Conservation (phyloP, 805 yeast genomes). For the Danielia oregonensis region DNA sequence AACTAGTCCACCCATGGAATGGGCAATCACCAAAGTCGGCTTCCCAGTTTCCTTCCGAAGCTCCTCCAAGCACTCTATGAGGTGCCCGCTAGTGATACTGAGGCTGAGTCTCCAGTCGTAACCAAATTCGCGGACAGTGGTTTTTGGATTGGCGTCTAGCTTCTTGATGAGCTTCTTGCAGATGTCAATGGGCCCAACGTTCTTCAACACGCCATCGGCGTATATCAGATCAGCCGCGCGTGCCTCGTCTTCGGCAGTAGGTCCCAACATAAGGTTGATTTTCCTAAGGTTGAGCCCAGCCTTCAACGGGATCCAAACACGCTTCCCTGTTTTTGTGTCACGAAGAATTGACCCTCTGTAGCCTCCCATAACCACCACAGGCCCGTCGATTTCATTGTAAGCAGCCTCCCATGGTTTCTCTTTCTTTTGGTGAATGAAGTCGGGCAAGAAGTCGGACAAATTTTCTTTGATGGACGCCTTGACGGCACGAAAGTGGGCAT, state of each 20-base stretch:
- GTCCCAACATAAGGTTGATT: constrained; percentile 70
- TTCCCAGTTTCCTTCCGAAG: constrained; percentile 48
- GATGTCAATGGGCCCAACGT: constrained; percentile 85
- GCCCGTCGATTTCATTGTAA: constrained; percentile 67
- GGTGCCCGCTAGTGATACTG: constrained; percentile 48
- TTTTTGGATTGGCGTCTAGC: constrained; percentile 51
- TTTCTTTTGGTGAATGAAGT: constrained; percentile 20
- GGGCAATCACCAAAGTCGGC: constrained; percentile 73
- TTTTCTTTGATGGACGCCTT: constrained; percentile 56
- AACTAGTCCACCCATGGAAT: constrained; percentile 91
- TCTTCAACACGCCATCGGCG: constrained; percentile 75
- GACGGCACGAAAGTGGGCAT: constrained; percentile 67
- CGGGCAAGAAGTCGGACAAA: constrained; percentile 39
- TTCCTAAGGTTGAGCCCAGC: constrained; percentile 77
- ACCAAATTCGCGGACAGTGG: constrained; percentile 71
- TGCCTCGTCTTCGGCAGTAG: constrained; percentile 64
- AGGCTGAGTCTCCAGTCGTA: constrained; percentile 89
- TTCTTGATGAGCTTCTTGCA: constrained; percentile 56
- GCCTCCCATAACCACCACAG: constrained; percentile 80
- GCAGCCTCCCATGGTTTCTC: constrained; percentile 39
- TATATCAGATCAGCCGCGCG: constrained; percentile 48
- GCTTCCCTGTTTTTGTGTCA: constrained; percentile 56
- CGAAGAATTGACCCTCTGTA: constrained; percentile 79
- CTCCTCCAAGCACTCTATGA: constrained; percentile 45
- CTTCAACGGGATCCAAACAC: constrained; percentile 84